These are phyloP conservation scores for Stephanodiscus triporus DNA, from an alignment of 108 stramenopile species.

Conservation along the genomic window DNA sequence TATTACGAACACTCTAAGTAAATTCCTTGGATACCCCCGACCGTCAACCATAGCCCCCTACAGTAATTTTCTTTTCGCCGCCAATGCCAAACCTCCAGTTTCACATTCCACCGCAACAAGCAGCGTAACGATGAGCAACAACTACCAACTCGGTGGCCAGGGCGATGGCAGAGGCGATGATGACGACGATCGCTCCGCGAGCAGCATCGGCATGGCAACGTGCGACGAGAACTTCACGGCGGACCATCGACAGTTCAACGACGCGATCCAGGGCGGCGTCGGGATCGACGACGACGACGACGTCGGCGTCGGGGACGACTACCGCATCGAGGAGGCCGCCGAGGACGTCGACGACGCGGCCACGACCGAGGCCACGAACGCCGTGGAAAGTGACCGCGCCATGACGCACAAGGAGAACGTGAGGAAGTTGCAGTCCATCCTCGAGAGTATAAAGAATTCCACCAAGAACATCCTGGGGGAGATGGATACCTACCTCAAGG, in stretches of 20 bases:
- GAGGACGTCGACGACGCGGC: constrained; percentile 12
- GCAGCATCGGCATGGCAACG: neutral
- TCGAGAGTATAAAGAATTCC: constrained; percentile 39
- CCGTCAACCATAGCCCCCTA: too few species aligned
- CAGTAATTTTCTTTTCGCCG: too few species aligned
- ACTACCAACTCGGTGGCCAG: neutral
- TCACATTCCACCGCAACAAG: neutral
- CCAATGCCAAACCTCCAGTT: neutral
- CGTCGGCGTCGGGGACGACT: neutral
- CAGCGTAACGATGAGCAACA: neutral
- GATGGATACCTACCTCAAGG: constrained; percentile 48
- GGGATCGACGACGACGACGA: neutral
- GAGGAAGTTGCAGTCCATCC: constrained; percentile 16
- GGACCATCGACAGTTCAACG: neutral
- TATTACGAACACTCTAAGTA: too few species aligned
- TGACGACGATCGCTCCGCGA: neutral
- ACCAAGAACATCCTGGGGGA: constrained; percentile 49
- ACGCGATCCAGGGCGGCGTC: neutral
- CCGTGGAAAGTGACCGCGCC: constrained; percentile 24
- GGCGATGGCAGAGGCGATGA: neutral
- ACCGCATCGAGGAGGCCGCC: neutral
- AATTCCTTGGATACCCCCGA: too few species aligned
- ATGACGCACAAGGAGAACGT: constrained; percentile 37
- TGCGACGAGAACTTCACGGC: neutral
- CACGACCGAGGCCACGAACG: constrained; percentile 16